A percentile compares a stretch with the other conserved stretches of the same genome.
Evolutionary conservation across 495 filamentous ascomycete genomes (phyloP).

Genomic region (Bathelium albidoporum): DNA sequence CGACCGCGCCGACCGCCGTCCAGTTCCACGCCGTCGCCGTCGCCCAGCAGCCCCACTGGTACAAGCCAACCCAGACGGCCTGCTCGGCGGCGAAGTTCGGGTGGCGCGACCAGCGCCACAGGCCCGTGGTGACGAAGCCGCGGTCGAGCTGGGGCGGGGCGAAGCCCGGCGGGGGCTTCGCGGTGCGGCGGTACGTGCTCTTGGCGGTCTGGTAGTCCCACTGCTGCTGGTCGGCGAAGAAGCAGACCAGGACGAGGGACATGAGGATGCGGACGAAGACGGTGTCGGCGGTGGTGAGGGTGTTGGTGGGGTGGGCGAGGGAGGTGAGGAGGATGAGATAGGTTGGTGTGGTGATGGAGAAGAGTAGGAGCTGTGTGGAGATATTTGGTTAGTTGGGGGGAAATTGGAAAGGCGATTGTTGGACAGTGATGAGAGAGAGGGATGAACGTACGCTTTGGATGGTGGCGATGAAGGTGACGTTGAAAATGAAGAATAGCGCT

Average conservation of each 20-base stretch:
- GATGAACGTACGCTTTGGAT: conserved; percentile 58
- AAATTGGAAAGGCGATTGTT: not conserved
- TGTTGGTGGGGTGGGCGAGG: conserved; percentile 27
- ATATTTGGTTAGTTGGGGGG: conserved; percentile 4
- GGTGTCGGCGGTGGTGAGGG: conserved; percentile 48
- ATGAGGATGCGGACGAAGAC: conserved; percentile 58
- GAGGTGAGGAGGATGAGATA: conserved; percentile 65
- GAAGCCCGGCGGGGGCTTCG: conserved; percentile 50
- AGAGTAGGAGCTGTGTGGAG: conserved; percentile 46
- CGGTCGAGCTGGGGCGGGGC: conserved; percentile 72
- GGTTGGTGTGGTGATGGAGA: conserved; percentile 64
- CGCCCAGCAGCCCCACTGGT: conserved; percentile 72
- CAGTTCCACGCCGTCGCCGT: conserved; percentile 65
- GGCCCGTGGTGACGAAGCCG: conserved; percentile 75
- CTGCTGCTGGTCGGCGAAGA: conserved; percentile 83
- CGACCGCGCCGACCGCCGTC: conserved; percentile 59
- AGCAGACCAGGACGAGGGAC: conserved; percentile 61
- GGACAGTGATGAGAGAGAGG: not conserved
- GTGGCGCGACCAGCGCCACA: conserved; percentile 81
- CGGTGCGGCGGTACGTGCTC: conserved; percentile 56
- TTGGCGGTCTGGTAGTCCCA: conserved; percentile 88
- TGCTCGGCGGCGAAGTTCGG: conserved; percentile 94
- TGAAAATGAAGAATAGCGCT: conserved; percentile 67
- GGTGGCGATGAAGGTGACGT: conserved; percentile 76
- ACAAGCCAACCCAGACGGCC: conserved; percentile 76